These are phyloP conservation scores for Paratinospora sagittata DNA, from an alignment of 164 flowering plant species.

Conservation along the genomic window DNA sequence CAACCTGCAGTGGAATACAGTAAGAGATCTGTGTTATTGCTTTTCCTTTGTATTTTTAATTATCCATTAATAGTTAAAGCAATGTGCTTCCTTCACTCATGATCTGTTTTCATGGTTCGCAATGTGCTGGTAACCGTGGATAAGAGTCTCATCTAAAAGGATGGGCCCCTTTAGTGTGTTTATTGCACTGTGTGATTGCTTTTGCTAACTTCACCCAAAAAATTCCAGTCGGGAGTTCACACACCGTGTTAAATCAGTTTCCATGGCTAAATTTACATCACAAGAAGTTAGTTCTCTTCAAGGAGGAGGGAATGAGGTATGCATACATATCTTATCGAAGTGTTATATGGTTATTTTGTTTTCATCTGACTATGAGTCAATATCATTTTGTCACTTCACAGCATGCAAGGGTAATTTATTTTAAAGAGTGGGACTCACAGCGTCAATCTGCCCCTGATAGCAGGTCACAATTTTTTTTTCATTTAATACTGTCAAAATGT, in stretches of 20 bases:
- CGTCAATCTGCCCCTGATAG: slow-evolving; percentile 72
- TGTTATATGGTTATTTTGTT: background rate
- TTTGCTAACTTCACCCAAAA: background rate
- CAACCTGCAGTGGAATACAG: slow-evolving; percentile 96
- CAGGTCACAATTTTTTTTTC: slow-evolving; percentile 42
- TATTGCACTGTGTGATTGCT: background rate
- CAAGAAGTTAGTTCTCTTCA: slow-evolving; percentile 91
- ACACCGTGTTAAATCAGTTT: slow-evolving; percentile 91
- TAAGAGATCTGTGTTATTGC: slow-evolving; percentile 34
- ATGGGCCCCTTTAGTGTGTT: background rate
- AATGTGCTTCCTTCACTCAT: background rate
- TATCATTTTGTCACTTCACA: slow-evolving; percentile 21
- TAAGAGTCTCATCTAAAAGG: background rate
- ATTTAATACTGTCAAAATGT: background rate
- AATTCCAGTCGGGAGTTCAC: slow-evolving; percentile 89
- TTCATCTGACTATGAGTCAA: background rate
- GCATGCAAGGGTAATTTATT: slow-evolving; percentile 73
- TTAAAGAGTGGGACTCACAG: slow-evolving; percentile 87
- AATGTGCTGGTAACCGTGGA: background rate
- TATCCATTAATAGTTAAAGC: background rate
- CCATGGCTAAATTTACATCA: slow-evolving; percentile 95
- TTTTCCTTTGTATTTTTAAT: background rate
- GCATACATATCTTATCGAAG: background rate
- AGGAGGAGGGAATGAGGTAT: slow-evolving; percentile 94
- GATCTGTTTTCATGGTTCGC: background rate